A percentile compares a stretch with the other conserved stretches of the same genome.
Evolutionary conservation across 768 basidiomycete genomes (phyloP).

Genomic region (Chiua virens): DNA sequence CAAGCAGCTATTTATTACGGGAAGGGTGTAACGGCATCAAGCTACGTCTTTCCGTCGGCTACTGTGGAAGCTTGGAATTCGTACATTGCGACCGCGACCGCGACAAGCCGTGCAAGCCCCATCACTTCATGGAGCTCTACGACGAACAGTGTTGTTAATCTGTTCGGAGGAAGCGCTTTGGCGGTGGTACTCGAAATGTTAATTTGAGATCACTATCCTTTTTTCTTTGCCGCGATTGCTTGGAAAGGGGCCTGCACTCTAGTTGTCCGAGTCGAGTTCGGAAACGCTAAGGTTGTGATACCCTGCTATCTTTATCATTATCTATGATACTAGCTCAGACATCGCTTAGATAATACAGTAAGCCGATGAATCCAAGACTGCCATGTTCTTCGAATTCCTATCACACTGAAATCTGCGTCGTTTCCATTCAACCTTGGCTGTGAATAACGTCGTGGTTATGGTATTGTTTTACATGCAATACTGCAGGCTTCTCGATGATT

Average conservation of each 20-base stretch:
- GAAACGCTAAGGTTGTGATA: too few relatives aligned
- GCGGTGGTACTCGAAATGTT: not conserved
- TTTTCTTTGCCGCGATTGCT: not conserved
- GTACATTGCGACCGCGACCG: conserved; percentile 36
- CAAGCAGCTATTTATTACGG: conserved; percentile 57
- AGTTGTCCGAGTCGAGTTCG: too few relatives aligned
- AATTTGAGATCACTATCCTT: not conserved
- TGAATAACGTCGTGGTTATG: too few relatives aligned
- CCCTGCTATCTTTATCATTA: not conserved
- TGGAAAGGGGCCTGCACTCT: not conserved
- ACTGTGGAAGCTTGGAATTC: conserved; percentile 57
- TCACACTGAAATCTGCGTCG: too few relatives aligned
- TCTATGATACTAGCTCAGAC: too few relatives aligned
- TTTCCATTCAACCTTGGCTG: too few relatives aligned
- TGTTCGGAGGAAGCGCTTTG: not conserved
- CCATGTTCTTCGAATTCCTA: too few relatives aligned
- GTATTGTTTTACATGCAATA: too few relatives aligned
- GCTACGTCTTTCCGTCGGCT: conserved; percentile 52
- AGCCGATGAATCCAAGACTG: too few relatives aligned
- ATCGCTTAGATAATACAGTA: too few relatives aligned
- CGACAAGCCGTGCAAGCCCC: not conserved
- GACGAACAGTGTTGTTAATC: not conserved
- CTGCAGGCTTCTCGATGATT: too few relatives aligned
- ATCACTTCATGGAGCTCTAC: not conserved
- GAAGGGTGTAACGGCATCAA: conserved; percentile 44